Percentiles rank a stretch among this genome's conserved stretches.
Conservation (phyloP, 1,284 basidiomycete genomes). For the Mrakiaceae sp. region DNA sequence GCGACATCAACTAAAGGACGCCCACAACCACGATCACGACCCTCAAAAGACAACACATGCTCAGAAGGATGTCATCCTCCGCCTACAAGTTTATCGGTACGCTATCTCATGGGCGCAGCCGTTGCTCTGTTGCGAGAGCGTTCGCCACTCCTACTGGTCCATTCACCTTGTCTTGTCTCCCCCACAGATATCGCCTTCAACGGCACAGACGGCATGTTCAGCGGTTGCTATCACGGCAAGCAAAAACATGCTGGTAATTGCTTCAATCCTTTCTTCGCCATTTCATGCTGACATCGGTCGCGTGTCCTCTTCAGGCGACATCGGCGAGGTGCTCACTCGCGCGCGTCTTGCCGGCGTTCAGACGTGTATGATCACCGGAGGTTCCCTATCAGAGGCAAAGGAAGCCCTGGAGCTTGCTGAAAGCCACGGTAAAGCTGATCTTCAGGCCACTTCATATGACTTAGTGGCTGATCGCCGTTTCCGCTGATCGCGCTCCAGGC, state of each 20-base stretch:
- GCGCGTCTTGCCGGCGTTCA: constrained; percentile 54
- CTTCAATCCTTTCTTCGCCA: neutral
- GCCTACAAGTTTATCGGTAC: too few species aligned
- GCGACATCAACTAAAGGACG: too few species aligned
- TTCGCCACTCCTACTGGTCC: neutral
- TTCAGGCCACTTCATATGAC: neutral
- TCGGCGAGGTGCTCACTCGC: constrained; percentile 50
- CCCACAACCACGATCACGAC: too few species aligned
- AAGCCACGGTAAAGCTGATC: constrained; percentile 40
- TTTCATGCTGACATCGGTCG: neutral
- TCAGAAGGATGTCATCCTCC: too few species aligned
- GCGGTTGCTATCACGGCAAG: constrained; percentile 39
- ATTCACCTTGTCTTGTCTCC: neutral
- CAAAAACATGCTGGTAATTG: constrained; percentile 28
- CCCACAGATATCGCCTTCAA: constrained; percentile 41
- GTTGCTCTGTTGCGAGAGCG: neutral
- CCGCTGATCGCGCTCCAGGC: constrained; percentile 33
- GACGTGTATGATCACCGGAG: constrained; percentile 72
- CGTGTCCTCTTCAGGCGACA: constrained; percentile 44
- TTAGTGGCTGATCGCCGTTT: neutral
- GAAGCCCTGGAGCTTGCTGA: constrained; percentile 53
- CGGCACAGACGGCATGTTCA: constrained; percentile 39
- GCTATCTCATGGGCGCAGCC: too few species aligned
- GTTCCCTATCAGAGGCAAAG: constrained; percentile 55
- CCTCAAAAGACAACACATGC: too few species aligned